Evolutionary conservation across 2,329 filamentous ascomycete species (phyloP), one percentile per base, ranked within the genome.

Genomic region (Blastomyces emzantsi): DNA sequence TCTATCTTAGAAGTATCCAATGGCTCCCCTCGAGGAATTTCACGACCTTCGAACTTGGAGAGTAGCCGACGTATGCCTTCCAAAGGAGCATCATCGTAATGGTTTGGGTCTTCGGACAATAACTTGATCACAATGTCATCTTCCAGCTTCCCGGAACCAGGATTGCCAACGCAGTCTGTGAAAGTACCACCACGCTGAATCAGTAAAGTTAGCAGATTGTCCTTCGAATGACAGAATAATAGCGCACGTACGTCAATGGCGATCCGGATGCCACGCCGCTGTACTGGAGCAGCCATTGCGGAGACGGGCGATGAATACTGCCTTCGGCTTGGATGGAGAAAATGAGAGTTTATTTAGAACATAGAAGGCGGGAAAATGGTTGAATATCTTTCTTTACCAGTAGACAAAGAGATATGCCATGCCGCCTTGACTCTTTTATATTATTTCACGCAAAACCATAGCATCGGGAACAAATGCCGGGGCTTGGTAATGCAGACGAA

Each of bases 11-110:
- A 85, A 0, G 92, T 96, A 74, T 96, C 91, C 9, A 96, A 79
- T 0, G 89, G 80, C 73, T 92, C 81, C 33, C 90, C 91, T 58
- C 92, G 86, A 3, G 90, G 90, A 55, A 95, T 92, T 4, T 93
- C 87, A 64, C 83, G 82, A 62, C 83, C 82, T 1, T 87, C 85
- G 75, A 95, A 95, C 69, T 85, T 87, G 68, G 87, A 88, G 76
- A 96, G 85, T 63, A 96, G 87, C 64, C 92, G 87, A 19, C 92
- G 86, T 72, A 96, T 96, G 36, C 92, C 92, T 79, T 96, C 92
- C 22, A 96, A 83, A 2, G 92, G 92, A 15, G 92, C 92, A 80
- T 97, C 92, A 19, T 87, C 82, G 78, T 97, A 97, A 79, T 96
- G 96, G 63, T 85, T 83, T 2, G 92, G 92, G 74, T 96, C 92